Base-by-base conservation (phyloP, 1,139 yeast species). In the Pichia sp. region DNA sequence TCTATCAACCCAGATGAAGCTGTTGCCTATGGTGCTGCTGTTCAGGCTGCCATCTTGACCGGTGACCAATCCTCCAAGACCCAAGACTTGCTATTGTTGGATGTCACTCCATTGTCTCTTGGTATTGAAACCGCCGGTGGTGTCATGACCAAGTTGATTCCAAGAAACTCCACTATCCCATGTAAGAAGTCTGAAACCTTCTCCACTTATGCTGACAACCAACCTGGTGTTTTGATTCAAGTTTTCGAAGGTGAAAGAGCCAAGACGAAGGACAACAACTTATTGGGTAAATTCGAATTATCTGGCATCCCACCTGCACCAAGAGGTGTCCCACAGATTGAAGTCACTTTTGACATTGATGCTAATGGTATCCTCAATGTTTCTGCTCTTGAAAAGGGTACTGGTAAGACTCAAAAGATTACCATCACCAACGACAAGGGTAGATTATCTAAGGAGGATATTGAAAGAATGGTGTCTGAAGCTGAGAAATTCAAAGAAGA, bases 381-480 rank as follows among this genome's bases (percentile, higher is more conserved):
- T 58, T 82, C 89, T 62, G 97, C 97, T 58, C 75, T 86, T 59
- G 98, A 90, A 73, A 90, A 90, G 80, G 97, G 96, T 71, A 91
- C 97, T 60, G 96, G 96, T 75, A 89, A 89, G 77, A 80, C 91
- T 60, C 90, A 91, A 75, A 85, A 95, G 64, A 88, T 93, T 70
- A 88, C 96, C 62, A 93, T 93, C 73, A 89, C 95, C 69, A 93
- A 91, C 72, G 98, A 93, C 73, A 91, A 91, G 81, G 98, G 98
- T 70, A 87, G 97, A 79, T 82, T 93, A 69, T 80, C 96, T n/a
- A 77, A 78, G 72, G 84, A 79, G 58, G 83, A 79, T 55, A 79
- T 79, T 54, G 84, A 79, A 63, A 75, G 81, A 72, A 79, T 79
- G 84, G 83, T 79, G 61, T 76, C 78, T 63, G 84, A 79, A 68